These are phyloP conservation scores for Aurantiochytrium sp. DNA, from an alignment of 108 stramenopile genomes.

Conservation along the genomic window DNA sequence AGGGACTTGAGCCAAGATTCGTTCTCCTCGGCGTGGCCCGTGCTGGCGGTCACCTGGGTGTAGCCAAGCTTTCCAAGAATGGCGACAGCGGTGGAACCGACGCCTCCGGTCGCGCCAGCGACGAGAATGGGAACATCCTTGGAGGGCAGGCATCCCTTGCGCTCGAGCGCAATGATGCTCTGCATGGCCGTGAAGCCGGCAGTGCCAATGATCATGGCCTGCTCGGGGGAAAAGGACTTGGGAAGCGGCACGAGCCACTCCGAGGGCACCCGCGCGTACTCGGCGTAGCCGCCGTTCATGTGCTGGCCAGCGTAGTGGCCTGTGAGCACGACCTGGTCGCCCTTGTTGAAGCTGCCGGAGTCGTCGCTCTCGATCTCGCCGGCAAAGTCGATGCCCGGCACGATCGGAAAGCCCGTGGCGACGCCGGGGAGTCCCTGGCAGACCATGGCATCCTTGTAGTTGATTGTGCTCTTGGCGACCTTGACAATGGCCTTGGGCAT, in stretches of 20 bases:
- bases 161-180: conserved; percentile 26
- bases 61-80: conserved; percentile 24
- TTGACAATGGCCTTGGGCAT: not conserved
- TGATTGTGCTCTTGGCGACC: conserved; percentile 28
- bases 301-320: conserved; percentile 25
- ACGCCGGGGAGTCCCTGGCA: conserved; percentile 19
- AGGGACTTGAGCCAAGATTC: conserved; percentile 23
- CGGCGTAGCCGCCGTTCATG: conserved; percentile 33
- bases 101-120: conserved; percentile 40
- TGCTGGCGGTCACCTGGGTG: not conserved
- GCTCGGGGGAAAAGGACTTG: not conserved
- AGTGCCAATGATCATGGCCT: conserved; percentile 35
- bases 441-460: conserved; percentile 45
- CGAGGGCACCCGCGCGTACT: conserved; percentile 5
- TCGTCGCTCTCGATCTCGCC: conserved; percentile 16
- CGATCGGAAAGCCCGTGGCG: conserved; percentile 23
- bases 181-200: conserved; percentile 37
- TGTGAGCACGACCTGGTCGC: not conserved
- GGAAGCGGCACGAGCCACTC: conserved; percentile 26
- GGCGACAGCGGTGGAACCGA: conserved; percentile 36
- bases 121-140: conserved; percentile 29
- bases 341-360: not conserved
- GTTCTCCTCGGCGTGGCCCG: not conserved
- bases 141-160: not conserved
- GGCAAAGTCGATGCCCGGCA: conserved; percentile 37